These are phyloP conservation scores for Penicillium samsonianum DNA, from an alignment of 495 filamentous ascomycete species.

Conservation along the genomic window DNA sequence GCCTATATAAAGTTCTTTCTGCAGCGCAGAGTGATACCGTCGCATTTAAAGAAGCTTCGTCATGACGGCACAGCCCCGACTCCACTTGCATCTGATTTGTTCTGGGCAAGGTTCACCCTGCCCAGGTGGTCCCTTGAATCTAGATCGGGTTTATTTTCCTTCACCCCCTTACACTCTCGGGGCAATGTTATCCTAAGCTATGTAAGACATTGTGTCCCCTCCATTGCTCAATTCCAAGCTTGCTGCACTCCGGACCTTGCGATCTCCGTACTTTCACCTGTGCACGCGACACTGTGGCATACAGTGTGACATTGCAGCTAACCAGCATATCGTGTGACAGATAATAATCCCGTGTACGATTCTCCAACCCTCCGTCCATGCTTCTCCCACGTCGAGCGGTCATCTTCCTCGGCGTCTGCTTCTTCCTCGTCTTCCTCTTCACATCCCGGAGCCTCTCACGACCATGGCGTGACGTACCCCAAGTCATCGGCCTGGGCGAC, in stretches of 20 bases:
- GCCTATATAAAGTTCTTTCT: not conserved
- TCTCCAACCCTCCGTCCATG: slow-evolving; percentile 30
- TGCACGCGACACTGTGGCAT: not conserved
- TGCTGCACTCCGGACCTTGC: not conserved
- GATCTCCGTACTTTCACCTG: not conserved
- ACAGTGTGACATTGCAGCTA: not conserved
- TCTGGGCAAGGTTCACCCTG: not conserved
- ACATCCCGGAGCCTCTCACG: slow-evolving; percentile 34
- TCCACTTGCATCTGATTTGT: slow-evolving; percentile 6
- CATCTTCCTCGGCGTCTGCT: slow-evolving; percentile 41
- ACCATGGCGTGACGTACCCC: slow-evolving; percentile 39
- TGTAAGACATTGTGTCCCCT: slow-evolving; percentile 1
- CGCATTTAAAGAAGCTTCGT: slow-evolving; percentile 4
- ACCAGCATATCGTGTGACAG: slow-evolving; percentile 20
- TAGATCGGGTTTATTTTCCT: slow-evolving; percentile 3
- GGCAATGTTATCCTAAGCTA: slow-evolving; percentile 6
- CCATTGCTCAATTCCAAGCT: not conserved
- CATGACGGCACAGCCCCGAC: not conserved
- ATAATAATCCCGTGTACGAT: slow-evolving; percentile 14
- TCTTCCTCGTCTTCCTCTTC: slow-evolving; percentile 35
- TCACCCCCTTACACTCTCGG: not conserved
- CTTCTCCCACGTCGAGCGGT: slow-evolving; percentile 40
- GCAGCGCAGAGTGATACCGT: not conserved
- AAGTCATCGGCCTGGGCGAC: slow-evolving; percentile 42
- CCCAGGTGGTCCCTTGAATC: not conserved